Conservation (phyloP, 2,329 filamentous ascomycete species). For the Fusarium citri region DNA sequence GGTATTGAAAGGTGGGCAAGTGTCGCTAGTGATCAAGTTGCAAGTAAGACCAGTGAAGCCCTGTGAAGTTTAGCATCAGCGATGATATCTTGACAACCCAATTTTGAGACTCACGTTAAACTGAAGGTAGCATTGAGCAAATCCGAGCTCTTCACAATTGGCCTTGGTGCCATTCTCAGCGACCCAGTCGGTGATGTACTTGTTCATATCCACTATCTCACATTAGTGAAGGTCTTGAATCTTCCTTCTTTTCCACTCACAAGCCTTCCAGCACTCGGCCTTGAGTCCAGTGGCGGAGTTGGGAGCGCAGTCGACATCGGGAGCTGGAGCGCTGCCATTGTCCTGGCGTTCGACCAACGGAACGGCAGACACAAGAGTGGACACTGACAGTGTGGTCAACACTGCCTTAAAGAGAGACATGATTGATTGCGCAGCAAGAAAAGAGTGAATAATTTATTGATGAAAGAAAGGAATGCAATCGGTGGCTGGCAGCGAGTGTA, state of each 20-base stretch:
- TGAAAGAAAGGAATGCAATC: neutral
- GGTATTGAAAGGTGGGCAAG: slow-evolving; percentile 21
- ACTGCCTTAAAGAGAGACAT: slow-evolving; percentile 12
- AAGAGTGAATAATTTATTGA: neutral
- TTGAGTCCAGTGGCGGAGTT: slow-evolving; percentile 18
- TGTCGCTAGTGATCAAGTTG: slow-evolving; percentile 23
- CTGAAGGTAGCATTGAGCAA: slow-evolving; percentile 24
- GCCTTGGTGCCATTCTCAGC: slow-evolving; percentile 15
- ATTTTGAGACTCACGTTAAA: slow-evolving; percentile 1
- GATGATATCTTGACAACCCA: fast-evolving
- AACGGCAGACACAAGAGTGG: slow-evolving; percentile 11
- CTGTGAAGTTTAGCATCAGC: neutral
- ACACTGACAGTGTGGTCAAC: slow-evolving; percentile 9
- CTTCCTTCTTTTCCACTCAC: neutral
- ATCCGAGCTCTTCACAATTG: slow-evolving; percentile 13
- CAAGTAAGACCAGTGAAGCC: slow-evolving; percentile 23
- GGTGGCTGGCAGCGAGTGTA: slow-evolving; percentile 9
- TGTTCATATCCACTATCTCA: slow-evolving; percentile 20
- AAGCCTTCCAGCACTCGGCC: slow-evolving; percentile 22
- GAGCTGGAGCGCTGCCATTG: neutral
- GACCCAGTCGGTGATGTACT: slow-evolving; percentile 28
- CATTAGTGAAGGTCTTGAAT: neutral
- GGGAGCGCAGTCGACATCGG: slow-evolving; percentile 13
- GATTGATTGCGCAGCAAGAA: slow-evolving; percentile 7
- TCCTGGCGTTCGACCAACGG: slow-evolving; percentile 13